These are phyloP conservation scores for Thalassiosira oceanica DNA, from an alignment of 352 stramenopile species.

Conservation along the genomic window DNA sequence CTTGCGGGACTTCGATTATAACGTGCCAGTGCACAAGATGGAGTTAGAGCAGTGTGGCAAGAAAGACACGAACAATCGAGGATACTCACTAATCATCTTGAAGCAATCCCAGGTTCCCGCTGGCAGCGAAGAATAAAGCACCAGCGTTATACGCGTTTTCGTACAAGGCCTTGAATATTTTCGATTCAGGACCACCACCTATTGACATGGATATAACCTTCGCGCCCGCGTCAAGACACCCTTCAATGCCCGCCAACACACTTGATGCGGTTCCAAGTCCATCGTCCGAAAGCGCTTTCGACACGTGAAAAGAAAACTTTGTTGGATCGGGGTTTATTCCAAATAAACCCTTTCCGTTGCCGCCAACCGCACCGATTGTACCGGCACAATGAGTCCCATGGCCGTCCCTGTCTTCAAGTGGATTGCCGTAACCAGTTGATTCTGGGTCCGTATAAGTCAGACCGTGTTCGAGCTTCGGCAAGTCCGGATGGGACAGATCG, in stretches of 20 bases:
- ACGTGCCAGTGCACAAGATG: too few relatives aligned
- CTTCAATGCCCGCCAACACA: constrained; percentile 38
- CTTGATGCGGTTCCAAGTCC: constrained; percentile 22
- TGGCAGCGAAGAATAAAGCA: constrained; percentile 57
- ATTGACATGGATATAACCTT: constrained; percentile 72
- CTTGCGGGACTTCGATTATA: too few relatives aligned
- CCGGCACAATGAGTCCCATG: constrained; percentile 38
- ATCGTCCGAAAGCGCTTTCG: constrained; percentile 51
- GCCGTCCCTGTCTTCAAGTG: constrained; percentile 34
- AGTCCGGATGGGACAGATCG: constrained; percentile 32
- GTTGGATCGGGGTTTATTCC: constrained; percentile 21
- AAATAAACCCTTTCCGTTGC: constrained; percentile 8
- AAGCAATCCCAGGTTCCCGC: constrained; percentile 50
- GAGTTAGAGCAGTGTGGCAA: too few relatives aligned
- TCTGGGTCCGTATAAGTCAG: too few relatives aligned
- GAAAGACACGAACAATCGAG: too few relatives aligned
- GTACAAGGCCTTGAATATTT: constrained; percentile 35
- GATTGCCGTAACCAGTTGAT: constrained; percentile 10
- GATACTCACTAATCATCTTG: constrained; percentile 30
- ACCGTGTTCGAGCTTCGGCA: constrained; percentile 23
- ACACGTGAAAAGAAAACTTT: constrained; percentile 43
- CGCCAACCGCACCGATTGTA: constrained; percentile 38
- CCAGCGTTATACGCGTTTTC: constrained; percentile 37
- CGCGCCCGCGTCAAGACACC: constrained; percentile 44
- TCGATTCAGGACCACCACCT: constrained; percentile 19